These are phyloP conservation scores for Alternaria solani DNA, from an alignment of 2,329 filamentous ascomycete species.

Conservation along the genomic window DNA sequence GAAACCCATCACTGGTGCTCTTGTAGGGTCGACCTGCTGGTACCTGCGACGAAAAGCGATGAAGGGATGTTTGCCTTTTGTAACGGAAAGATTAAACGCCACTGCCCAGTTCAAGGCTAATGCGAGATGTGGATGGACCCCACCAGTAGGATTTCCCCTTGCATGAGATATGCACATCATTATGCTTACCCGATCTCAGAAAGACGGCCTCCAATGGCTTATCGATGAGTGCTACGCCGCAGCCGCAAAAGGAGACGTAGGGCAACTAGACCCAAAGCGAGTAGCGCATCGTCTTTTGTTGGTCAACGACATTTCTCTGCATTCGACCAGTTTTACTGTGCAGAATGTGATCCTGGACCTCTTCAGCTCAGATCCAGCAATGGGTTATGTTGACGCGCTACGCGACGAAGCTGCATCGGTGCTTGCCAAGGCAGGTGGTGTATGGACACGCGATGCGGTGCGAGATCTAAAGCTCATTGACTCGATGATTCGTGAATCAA, in stretches of 20 bases:
- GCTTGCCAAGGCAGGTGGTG: conserved; percentile 13
- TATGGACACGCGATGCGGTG: conserved; percentile 25
- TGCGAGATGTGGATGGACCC: conserved; percentile 19
- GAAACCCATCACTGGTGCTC: conserved; percentile 19
- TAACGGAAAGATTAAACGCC: conserved; percentile 23
- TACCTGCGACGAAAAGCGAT: conserved; percentile 19
- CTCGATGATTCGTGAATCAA: conserved; percentile 24
- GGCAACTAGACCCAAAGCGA: conserved; percentile 22
- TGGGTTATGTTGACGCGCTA: conserved; percentile 20
- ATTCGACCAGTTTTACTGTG: conserved; percentile 23
- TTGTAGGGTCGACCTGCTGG: conserved; percentile 20
- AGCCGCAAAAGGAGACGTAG: conserved; percentile 16
- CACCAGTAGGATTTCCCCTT: conserved; percentile 12
- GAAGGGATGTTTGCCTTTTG: conserved; percentile 22
- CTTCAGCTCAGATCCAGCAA: conserved; percentile 20
- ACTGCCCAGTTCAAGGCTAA: conserved; percentile 22
- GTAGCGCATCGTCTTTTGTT: conserved; percentile 24
- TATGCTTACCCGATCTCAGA: conserved; percentile 12
- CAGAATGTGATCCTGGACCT: conserved; percentile 27
- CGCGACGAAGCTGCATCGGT: conserved; percentile 21
- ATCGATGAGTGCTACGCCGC: conserved; percentile 23
- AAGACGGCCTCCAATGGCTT: conserved; percentile 28
- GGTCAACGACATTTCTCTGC: conserved; percentile 26
- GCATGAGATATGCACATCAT: not conserved
- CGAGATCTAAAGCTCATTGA: conserved; percentile 22